These are phyloP conservation scores for Neospermospora avenae DNA, from an alignment of 2,329 filamentous ascomycete genomes.

Conservation along the genomic window DNA sequence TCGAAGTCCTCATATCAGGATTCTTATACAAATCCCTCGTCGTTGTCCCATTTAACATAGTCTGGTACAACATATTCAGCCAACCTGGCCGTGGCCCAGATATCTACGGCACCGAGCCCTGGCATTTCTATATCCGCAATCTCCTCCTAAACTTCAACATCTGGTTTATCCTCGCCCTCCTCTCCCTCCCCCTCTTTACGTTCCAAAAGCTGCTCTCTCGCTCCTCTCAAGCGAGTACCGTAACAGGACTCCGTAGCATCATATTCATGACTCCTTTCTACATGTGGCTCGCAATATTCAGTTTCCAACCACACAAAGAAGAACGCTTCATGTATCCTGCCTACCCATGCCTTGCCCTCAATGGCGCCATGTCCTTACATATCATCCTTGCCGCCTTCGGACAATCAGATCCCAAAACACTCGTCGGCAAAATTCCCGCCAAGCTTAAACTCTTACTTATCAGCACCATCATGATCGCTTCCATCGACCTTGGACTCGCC, in stretches of 20 bases:
- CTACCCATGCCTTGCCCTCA: slow-evolving; percentile 86
- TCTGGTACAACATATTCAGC: slow-evolving; percentile 92
- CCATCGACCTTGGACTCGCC: slow-evolving; percentile 63
- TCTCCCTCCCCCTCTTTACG: slow-evolving; percentile 70
- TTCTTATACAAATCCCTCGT: slow-evolving; percentile 81
- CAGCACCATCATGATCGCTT: slow-evolving; percentile 56
- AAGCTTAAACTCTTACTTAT: slow-evolving; percentile 69
- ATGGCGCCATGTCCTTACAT: slow-evolving; percentile 81
- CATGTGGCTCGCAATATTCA: slow-evolving; percentile 90
- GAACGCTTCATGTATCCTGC: slow-evolving; percentile 98
- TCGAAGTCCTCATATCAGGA: slow-evolving; percentile 70
- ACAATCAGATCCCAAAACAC: slow-evolving; percentile 60
- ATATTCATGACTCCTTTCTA: slow-evolving; percentile 86
- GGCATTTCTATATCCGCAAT: slow-evolving; percentile 95
- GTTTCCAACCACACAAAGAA: slow-evolving; percentile 91
- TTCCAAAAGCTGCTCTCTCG: slow-evolving; percentile 65
- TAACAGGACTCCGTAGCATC: slow-evolving; percentile 70
- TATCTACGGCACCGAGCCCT: slow-evolving; percentile 93
- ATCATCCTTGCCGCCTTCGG: slow-evolving; percentile 75
- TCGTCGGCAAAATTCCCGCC: slow-evolving; percentile 70
- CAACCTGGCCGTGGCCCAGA: slow-evolving; percentile 74
- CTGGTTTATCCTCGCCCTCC: slow-evolving; percentile 80
- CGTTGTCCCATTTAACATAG: slow-evolving; percentile 85
- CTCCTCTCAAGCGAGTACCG: slow-evolving; percentile 55
- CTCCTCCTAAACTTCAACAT: slow-evolving; percentile 91